Evolutionary conservation across 192 early-diverging fungal species (phyloP).

Genomic region (Linnemannia zychae): DNA sequence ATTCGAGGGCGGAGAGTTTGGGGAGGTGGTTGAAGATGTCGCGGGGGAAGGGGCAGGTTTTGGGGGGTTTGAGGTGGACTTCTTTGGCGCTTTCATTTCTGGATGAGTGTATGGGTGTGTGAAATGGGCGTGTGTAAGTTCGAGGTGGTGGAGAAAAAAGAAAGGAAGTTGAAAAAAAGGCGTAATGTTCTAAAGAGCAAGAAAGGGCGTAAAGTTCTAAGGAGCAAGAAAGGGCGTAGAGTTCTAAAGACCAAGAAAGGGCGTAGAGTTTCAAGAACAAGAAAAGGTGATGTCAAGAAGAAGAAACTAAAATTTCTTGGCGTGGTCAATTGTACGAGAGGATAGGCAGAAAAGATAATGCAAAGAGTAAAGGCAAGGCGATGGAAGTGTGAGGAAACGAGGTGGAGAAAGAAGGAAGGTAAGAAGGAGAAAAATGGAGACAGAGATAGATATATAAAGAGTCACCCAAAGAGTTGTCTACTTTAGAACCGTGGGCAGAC

Average conservation of each 20-base stretch:
- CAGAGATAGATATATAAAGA: too few species aligned
- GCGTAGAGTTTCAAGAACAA: too few species aligned
- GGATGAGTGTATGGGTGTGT: background rate
- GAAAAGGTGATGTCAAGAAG: too few species aligned
- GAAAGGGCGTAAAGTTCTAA: too few species aligned
- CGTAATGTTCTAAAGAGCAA: background rate
- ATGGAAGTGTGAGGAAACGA: background rate
- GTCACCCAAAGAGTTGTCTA: background rate
- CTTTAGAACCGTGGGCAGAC: background rate
- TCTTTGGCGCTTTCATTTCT: too few species aligned
- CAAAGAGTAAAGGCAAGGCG: background rate
- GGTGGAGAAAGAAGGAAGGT: background rate
- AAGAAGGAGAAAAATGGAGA: too few species aligned
- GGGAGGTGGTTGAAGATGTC: background rate
- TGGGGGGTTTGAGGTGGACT: background rate
- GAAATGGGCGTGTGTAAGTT: background rate
- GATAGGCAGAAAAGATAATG: background rate
- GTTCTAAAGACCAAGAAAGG: too few species aligned
- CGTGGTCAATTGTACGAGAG: background rate
- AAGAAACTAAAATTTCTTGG: too few species aligned
- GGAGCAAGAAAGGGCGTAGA: too few species aligned
- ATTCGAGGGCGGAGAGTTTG: conserved; percentile 8
- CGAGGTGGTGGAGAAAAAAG: background rate
- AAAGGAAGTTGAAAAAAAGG: background rate
- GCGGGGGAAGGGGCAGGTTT: background rate